A percentile compares a stretch with the other conserved stretches of the same genome.
Evolutionary conservation across 257 asterid species (phyloP).

Genomic region (Solanum sitiens): DNA sequence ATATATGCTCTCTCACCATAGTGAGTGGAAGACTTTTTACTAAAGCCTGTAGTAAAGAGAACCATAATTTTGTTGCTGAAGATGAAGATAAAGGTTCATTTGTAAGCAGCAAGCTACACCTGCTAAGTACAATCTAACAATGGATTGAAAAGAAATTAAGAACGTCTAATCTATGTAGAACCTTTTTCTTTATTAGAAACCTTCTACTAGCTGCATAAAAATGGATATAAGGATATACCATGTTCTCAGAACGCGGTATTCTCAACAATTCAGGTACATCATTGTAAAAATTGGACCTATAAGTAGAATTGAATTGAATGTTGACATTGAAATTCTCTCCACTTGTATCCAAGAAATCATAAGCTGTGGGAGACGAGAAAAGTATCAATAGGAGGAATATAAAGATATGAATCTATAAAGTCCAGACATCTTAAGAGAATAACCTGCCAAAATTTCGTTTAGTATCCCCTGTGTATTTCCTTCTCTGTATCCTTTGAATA

Average conservation of each 20-base stretch:
- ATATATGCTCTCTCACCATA: not conserved
- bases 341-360: conserved; percentile 23
- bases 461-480: conserved; percentile 17
- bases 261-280: not conserved
- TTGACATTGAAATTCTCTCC: conserved; percentile 11
- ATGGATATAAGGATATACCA: conserved; percentile 12
- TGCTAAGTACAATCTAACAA: not conserved
- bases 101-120: not conserved
- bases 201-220: not conserved
- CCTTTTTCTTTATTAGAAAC: not conserved
- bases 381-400: not conserved
- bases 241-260: conserved; percentile 16
- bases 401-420: not conserved
- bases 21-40: not conserved
- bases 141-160: not conserved
- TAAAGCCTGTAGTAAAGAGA: not conserved
- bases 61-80: not conserved
- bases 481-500: conserved; percentile 15
- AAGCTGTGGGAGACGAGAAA: conserved; percentile 8
- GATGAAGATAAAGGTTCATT: not conserved
- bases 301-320: conserved; percentile 24
- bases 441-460: conserved; percentile 27
- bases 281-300: not conserved
- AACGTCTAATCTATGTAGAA: not conserved
- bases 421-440: not conserved